Percentiles rank a stretch among this genome's conserved stretches.
Evolutionary conservation across 768 basidiomycete genomes (phyloP).

Genomic region (Udeniomyces megalosporus): DNA sequence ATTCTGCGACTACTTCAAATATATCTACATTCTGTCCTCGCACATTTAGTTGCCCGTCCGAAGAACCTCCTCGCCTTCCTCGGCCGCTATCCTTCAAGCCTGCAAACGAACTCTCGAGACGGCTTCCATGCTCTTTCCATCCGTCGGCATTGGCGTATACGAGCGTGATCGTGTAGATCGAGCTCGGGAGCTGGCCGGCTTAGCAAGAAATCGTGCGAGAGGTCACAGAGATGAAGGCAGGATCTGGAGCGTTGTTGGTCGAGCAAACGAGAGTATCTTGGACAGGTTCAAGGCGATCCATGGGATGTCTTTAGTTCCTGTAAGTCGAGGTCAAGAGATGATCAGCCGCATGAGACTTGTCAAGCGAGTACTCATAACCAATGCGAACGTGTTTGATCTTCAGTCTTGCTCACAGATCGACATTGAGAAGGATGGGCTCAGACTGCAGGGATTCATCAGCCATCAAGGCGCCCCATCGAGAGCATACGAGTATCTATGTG

Average conservation of each 20-base stretch:
- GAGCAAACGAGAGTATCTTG: constrained; percentile 29
- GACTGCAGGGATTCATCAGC: constrained; percentile 68
- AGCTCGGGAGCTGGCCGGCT: too few species aligned
- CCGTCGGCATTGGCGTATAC: constrained; percentile 42
- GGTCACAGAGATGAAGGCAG: too few species aligned
- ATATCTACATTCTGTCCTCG: neutral
- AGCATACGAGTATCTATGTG: constrained; percentile 79
- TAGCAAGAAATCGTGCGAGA: too few species aligned
- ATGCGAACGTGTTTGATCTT: neutral
- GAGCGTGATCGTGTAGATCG: too few species aligned
- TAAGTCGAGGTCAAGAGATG: too few species aligned
- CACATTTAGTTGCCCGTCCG: constrained; percentile 56
- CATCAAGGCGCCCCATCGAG: constrained; percentile 57
- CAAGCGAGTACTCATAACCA: neutral
- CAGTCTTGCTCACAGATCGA: constrained; percentile 28
- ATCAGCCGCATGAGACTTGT: too few species aligned
- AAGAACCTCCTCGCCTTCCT: constrained; percentile 49
- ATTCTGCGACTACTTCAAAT: too few species aligned
- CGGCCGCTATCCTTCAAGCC: constrained; percentile 45
- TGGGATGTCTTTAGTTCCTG: constrained; percentile 56
- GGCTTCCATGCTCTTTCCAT: constrained; percentile 55
- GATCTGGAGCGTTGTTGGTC: too few species aligned
- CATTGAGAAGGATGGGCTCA: constrained; percentile 37
- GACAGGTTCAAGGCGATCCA: constrained; percentile 55
- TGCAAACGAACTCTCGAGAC: constrained; percentile 20